A percentile compares a stretch with the other conserved stretches of the same genome.
phyloP scores from a whole-genome alignment of 768 basidiomycete genomes.

The Terana coerulea region DNA sequence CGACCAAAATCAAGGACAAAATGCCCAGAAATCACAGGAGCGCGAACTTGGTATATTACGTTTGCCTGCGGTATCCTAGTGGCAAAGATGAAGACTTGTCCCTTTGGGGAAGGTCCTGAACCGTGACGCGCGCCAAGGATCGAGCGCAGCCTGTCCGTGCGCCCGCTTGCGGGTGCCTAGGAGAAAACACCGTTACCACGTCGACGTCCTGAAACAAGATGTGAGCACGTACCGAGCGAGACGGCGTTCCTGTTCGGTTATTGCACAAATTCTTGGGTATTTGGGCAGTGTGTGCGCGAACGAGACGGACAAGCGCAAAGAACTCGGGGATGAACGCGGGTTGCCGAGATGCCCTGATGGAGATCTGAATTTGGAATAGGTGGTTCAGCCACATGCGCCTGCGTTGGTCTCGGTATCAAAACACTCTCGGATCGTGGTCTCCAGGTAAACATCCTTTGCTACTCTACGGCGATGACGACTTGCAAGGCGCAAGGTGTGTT shows the following conservation, averaged over 20 bases:
- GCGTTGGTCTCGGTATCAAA: not conserved
- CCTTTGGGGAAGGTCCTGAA: slow-evolving; percentile 6
- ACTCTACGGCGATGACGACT: too few species aligned
- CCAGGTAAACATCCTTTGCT: too few species aligned
- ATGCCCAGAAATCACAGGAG: not conserved
- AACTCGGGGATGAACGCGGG: slow-evolving; percentile 6
- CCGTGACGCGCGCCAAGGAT: too few species aligned
- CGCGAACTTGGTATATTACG: slow-evolving; percentile 4
- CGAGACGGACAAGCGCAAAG: not conserved
- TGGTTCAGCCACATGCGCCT: slow-evolving; percentile 11
- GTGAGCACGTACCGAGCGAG: too few species aligned
- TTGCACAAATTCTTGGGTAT: too few species aligned
- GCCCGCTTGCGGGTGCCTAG: too few species aligned
- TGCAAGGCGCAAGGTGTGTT: too few species aligned
- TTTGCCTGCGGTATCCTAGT: slow-evolving; percentile 1
- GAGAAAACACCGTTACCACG: too few species aligned
- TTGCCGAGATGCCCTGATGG: not conserved
- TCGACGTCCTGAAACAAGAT: too few species aligned
- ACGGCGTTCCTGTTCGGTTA: too few species aligned
- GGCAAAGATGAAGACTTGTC: slow-evolving; percentile 5
- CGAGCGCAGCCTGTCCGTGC: too few species aligned
- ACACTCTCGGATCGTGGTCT: not conserved
- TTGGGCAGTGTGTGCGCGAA: too few species aligned
- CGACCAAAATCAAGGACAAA: not conserved
- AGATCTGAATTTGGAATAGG: slow-evolving; percentile 10